Base-by-base conservation (phyloP, 805 yeast species). In the Jamesozyma rosinii region DNA sequence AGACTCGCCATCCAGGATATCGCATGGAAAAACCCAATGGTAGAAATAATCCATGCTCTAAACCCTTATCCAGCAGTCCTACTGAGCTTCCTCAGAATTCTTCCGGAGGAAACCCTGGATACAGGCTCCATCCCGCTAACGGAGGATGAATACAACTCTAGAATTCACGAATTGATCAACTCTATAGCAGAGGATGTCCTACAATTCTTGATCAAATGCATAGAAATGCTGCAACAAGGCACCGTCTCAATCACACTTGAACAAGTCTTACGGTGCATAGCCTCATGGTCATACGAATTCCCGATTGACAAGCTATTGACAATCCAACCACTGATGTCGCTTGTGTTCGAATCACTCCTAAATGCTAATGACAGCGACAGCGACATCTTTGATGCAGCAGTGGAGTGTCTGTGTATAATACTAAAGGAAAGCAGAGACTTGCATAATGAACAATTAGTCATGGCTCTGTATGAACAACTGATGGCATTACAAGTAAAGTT, bases 21-120 rank as follows among this genome's bases (percentile, higher is more conserved):
- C 27, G 67, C 69, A 26, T 92, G 97, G 97, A 54, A 63, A 5
- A 68, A 76, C 49, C 84, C 95, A 1, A 58, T 88, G 3, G 70
- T 66, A 20, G 95, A 88, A 50, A 74, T 87, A 44, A 75, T 83
- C 14, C 48, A 69, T 4, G 58, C 64, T 17, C 41, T 63, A 67
- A 41, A 67, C 59, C 41, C 58, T 67, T 38, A 58, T 73, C 52
- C 65, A 61, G 43, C 61, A 76, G 39, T 54, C 20, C 60, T 90
- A 35, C 68, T 94, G 44, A 94, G 85, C 57, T 88, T 90, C 55
- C 72, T 92, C 49, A 81, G 79, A 58, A 81, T 92, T 41, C 67
- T 92, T 44, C 98, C 99, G 1, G 97, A 92, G 61, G 98, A 92
- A 64, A 72, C 88, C 36, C 65, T 80, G 36, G 94, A 83, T 53